A percentile compares a stretch with the other conserved stretches of the same genome.
Evolutionary conservation across 2,329 filamentous ascomycete genomes (phyloP).

Genomic region (Fusarium sp.): DNA sequence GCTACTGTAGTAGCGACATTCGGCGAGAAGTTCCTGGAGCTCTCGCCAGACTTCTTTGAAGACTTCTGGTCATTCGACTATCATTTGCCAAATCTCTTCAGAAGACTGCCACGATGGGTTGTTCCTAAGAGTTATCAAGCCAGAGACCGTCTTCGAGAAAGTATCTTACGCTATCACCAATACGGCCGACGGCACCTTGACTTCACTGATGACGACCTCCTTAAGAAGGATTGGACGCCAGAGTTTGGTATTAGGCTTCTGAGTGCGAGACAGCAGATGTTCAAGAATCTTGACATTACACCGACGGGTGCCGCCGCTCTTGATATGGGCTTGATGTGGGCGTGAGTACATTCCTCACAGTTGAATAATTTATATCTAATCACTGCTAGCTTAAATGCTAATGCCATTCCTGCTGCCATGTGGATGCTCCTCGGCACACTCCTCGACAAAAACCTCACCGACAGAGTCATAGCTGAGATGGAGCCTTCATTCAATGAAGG

Average conservation of each 20-base stretch:
- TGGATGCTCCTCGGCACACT: conserved; percentile 41
- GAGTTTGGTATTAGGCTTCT: conserved; percentile 46
- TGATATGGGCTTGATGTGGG: conserved; percentile 44
- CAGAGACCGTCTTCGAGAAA: conserved; percentile 26
- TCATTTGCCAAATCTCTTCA: conserved; percentile 35
- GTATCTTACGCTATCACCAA: conserved; percentile 29
- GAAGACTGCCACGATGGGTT: conserved; percentile 33
- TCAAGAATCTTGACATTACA: conserved; percentile 20
- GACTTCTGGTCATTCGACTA: conserved; percentile 43
- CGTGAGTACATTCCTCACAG: conserved; percentile 11
- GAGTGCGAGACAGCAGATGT: conserved; percentile 42
- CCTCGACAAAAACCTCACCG: conserved; percentile 13
- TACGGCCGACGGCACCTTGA: conserved; percentile 18
- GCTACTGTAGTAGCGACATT: conserved; percentile 22
- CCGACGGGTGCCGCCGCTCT: conserved; percentile 34
- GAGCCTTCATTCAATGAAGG: conserved; percentile 3
- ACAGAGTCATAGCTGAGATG: conserved; percentile 35
- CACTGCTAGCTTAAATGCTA: conserved; percentile 16
- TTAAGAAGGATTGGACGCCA: conserved; percentile 40
- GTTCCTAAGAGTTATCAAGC: conserved; percentile 31
- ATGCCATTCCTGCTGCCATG: conserved; percentile 40
- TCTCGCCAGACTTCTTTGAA: conserved; percentile 19
- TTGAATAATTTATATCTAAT: rapidly evolving
- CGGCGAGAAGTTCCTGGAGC: conserved; percentile 31
- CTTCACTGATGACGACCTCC: not conserved